Percentiles rank a stretch among this genome's conserved stretches.
Evolutionary conservation across 345 rosid species (phyloP).

Genomic region (Garcia nutans): DNA sequence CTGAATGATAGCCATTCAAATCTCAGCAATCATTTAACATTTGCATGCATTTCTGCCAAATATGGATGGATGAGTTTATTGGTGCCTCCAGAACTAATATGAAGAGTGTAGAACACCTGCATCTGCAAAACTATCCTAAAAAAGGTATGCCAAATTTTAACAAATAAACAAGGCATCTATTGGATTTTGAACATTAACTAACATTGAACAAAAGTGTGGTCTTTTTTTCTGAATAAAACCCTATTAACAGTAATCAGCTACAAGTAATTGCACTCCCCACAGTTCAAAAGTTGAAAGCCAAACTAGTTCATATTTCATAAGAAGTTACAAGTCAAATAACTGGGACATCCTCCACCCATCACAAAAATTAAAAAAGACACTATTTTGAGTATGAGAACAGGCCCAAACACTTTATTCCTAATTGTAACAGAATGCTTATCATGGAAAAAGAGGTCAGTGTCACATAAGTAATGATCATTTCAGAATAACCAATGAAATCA

Average conservation of each 20-base stretch:
- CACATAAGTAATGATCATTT: background rate
- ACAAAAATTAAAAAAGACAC: background rate
- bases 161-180: background rate
- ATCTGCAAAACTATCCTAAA: background rate
- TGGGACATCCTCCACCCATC: background rate
- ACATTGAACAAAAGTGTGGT: background rate
- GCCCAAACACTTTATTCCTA: background rate
- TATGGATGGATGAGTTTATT: background rate
- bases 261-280: background rate
- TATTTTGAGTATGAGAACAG: background rate
- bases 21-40: conserved; percentile 2
- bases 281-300: background rate
- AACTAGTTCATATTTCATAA: background rate
- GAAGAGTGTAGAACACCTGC: background rate
- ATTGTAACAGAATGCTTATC: no score
- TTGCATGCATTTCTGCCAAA: background rate
- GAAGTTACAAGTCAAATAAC: background rate
- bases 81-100: background rate
- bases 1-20: background rate
- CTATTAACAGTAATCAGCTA: background rate
- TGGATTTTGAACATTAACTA: background rate
- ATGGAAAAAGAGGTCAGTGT: background rate
- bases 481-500: background rate
- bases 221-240: background rate
- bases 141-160: background rate